phyloP scores from a whole-genome alignment of 768 basidiomycete species.

The Fomitopsis pulvina region DNA sequence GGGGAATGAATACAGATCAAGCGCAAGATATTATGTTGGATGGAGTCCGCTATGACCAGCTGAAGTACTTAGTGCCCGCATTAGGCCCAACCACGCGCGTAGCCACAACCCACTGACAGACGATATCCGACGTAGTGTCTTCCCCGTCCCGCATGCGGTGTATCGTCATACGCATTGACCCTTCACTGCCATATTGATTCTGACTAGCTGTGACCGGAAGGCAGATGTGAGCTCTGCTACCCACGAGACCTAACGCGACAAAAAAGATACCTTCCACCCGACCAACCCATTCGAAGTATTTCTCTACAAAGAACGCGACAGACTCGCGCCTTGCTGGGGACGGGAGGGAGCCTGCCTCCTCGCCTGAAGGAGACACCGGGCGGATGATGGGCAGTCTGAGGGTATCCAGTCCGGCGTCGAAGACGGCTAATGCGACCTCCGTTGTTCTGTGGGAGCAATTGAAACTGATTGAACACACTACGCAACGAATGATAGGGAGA shows the following conservation, averaged over 20 bases:
- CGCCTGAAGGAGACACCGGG: slow-evolving; percentile 11
- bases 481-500: too few relatives aligned
- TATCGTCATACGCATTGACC: slow-evolving; percentile 2
- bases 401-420: slow-evolving; percentile 45
- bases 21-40: too few relatives aligned
- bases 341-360: slow-evolving; percentile 8
- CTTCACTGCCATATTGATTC: background rate
- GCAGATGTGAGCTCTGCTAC: too few relatives aligned
- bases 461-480: slow-evolving; percentile 3
- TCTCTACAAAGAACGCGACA: slow-evolving; percentile 36
- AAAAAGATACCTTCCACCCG: slow-evolving; percentile 44
- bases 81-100: background rate
- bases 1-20: too few relatives aligned
- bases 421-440: slow-evolving; percentile 39
- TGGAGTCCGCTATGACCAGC: background rate
- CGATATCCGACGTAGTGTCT: background rate
- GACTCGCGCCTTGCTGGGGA: slow-evolving; percentile 23
- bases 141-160: background rate
- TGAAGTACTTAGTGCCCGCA: background rate
- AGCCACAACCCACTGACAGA: background rate
- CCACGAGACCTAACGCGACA: too few relatives aligned
- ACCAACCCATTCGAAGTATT: slow-evolving; percentile 50
- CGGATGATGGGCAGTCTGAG: slow-evolving; percentile 19
- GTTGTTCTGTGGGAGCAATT: slow-evolving; percentile 13
- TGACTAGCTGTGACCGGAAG: background rate